These are phyloP conservation scores for Lathyrus sativus DNA, from an alignment of 306 rosid genomes.

Conservation along the genomic window DNA sequence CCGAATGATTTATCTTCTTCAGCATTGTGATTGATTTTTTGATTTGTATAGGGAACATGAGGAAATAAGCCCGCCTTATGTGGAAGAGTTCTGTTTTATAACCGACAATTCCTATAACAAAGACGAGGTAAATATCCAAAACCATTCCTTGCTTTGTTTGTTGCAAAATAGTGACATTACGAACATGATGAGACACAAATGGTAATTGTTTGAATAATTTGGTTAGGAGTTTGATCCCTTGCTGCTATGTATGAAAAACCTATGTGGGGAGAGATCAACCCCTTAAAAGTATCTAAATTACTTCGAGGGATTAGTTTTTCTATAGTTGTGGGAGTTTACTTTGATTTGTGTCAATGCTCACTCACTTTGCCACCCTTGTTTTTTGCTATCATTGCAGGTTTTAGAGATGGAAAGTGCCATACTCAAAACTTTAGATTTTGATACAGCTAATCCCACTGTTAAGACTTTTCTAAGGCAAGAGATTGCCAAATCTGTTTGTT, in stretches of 20 bases:
- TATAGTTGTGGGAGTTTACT: background rate
- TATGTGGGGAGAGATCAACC: background rate
- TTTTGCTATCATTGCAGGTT: conserved; percentile 46
- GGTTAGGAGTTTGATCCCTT: background rate
- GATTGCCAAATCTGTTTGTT: background rate
- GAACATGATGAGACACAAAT: background rate
- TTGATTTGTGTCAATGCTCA: background rate
- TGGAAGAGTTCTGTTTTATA: conserved; percentile 66
- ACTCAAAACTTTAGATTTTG: conserved; percentile 63
- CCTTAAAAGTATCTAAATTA: too few relatives aligned
- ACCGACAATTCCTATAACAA: conserved; percentile 63
- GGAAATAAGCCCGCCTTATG: conserved; percentile 71
- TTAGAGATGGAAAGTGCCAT: conserved; percentile 71
- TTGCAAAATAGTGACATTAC: background rate
- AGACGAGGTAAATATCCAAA: conserved; percentile 49
- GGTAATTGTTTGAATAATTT: background rate
- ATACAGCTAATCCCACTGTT: conserved; percentile 71
- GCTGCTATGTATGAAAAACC: background rate
- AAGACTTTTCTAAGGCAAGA: conserved; percentile 73
- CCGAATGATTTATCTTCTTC: background rate
- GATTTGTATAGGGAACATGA: conserved; percentile 63
- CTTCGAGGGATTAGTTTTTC: background rate
- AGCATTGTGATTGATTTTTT: background rate
- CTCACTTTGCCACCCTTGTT: background rate
- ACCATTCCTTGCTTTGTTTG: background rate